Conservation (phyloP, 345 rosid genomes). For the Gossypium mustelinum region DNA sequence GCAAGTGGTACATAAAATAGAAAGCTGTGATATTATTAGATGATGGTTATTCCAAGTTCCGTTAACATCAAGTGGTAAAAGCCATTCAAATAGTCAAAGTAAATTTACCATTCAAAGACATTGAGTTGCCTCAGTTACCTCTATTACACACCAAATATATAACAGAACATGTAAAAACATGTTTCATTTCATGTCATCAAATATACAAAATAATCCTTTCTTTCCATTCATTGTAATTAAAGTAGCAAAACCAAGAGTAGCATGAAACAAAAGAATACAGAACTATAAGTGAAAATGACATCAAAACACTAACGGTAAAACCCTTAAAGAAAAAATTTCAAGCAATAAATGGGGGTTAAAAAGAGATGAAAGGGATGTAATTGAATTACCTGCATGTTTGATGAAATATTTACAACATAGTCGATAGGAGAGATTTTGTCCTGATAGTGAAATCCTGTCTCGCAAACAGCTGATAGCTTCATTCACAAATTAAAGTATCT, state of each 20-base stretch:
- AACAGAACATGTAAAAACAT: neutral
- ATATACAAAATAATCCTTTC: neutral
- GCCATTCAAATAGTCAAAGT: neutral
- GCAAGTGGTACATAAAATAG: neutral
- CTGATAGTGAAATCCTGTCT: conserved; percentile 79
- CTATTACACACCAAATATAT: neutral
- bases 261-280: neutral
- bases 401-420: conserved; percentile 50
- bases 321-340: neutral
- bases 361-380: neutral
- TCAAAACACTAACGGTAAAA: neutral
- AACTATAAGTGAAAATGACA: neutral
- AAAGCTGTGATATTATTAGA: neutral
- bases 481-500: conserved; percentile 28
- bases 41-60: neutral
- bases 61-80: neutral
- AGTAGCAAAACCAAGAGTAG: neutral
- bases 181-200: neutral
- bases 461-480: conserved; percentile 86
- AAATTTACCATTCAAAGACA: neutral
- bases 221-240: neutral
- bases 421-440: conserved; percentile 68
- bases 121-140: neutral
- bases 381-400: conserved; percentile 59
- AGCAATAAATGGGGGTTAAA: neutral